phyloP scores from a whole-genome alignment of 371 early-diverging fungal species.

The Apophysomyces elegans region DNA sequence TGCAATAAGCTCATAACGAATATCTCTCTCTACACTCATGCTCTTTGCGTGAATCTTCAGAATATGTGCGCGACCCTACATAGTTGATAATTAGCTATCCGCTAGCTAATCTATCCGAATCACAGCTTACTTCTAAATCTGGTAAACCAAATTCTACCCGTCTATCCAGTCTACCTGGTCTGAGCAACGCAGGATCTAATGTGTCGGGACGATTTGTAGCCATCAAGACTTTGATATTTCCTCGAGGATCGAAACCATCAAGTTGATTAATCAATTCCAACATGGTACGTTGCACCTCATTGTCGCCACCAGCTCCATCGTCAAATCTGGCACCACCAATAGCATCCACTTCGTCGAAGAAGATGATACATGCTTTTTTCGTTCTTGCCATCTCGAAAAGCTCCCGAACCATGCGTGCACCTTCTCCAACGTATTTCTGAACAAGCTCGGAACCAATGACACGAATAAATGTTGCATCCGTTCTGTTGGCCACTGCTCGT shows the following conservation, averaged over 20 bases:
- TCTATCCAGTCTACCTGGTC: constrained; percentile 99
- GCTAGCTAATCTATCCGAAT: no score
- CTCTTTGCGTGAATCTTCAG: constrained; percentile 99
- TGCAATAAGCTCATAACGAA: constrained; percentile 96
- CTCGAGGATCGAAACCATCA: constrained; percentile 99
- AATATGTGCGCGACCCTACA: constrained; percentile 94
- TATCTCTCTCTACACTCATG: constrained; percentile 99
- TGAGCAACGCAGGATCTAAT: constrained; percentile 96
- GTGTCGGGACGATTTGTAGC: constrained; percentile 99
- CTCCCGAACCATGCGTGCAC: constrained; percentile 99
- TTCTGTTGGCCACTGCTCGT: constrained; percentile 99
- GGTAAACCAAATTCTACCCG: constrained; percentile 99
- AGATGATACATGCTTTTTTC: constrained; percentile 88
- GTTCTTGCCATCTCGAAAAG: constrained; percentile 99
- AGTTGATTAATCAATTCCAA: constrained; percentile 99
- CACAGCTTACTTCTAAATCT: constrained; percentile 70
- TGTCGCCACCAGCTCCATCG: constrained; percentile 88
- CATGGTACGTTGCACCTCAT: constrained; percentile 99
- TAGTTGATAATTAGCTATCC: no score
- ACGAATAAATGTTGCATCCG: constrained; percentile 99
- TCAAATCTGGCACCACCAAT: constrained; percentile 97
- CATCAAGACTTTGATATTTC: constrained; percentile 99
- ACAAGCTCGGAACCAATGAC: constrained; percentile 99
- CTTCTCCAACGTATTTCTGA: constrained; percentile 99
- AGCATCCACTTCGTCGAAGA: constrained; percentile 99